A percentile compares a stretch with the other conserved stretches of the same genome.
Evolutionary conservation across 345 rosid species (phyloP).

Genomic region (Anacardium occidentale): DNA sequence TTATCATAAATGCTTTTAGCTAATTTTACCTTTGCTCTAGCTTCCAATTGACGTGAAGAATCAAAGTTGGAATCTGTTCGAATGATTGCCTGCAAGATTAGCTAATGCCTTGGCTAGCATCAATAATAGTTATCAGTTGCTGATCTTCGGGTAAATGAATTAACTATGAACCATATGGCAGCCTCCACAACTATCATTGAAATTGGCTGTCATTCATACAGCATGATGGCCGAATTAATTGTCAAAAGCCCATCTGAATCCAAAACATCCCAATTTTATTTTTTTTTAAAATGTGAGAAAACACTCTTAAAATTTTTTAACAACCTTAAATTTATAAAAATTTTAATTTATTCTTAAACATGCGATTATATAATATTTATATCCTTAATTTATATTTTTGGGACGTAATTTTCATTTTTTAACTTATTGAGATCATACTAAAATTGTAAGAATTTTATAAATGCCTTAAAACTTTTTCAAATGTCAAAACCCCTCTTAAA

Average conservation of each 20-base stretch:
- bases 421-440: too few species aligned
- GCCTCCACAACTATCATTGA: conserved; percentile 50
- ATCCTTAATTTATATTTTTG: too few species aligned
- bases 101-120: conserved; percentile 82
- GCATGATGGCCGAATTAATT: conserved; percentile 76
- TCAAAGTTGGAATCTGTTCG: conserved; percentile 63
- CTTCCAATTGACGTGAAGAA: conserved; percentile 80
- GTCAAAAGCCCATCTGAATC: conserved; percentile 91
- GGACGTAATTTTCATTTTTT: too few species aligned
- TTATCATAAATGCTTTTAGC: background rate
- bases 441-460: too few species aligned
- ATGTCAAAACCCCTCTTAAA: too few species aligned
- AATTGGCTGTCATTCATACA: conserved; percentile 41
- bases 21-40: conserved; percentile 60
- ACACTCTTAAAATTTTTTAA: too few species aligned
- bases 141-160: conserved; percentile 1
- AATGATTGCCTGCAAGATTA: conserved; percentile 61
- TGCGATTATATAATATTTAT: too few species aligned
- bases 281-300: too few species aligned
- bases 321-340: too few species aligned
- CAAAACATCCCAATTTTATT: too few species aligned
- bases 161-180: conserved; percentile 39
- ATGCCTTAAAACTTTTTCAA: too few species aligned
- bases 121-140: conserved; percentile 19
- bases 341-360: too few species aligned